These are phyloP conservation scores for Cladosporium sp. DNA, from an alignment of 2,329 filamentous ascomycete genomes.

Conservation along the genomic window DNA sequence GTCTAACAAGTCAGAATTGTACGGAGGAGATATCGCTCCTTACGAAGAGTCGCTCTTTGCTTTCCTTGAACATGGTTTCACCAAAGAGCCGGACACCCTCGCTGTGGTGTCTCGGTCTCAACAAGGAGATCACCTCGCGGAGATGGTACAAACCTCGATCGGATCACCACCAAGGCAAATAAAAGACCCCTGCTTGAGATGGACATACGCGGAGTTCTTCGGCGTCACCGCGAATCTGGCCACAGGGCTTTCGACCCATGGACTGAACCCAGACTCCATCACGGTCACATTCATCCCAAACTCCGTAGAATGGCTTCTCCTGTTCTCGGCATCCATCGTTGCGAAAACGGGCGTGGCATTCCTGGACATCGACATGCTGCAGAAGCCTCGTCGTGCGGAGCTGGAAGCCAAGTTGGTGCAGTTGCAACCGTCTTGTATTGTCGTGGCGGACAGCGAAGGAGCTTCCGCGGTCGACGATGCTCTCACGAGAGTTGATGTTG, in stretches of 20 bases:
- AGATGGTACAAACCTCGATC: neutral
- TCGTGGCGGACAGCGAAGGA: conserved; percentile 20
- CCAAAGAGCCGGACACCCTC: neutral
- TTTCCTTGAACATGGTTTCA: neutral
- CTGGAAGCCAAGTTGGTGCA: conserved; percentile 20
- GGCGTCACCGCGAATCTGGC: conserved; percentile 21
- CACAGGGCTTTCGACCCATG: conserved; percentile 18
- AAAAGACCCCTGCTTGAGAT: conserved; percentile 17
- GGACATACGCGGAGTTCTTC: conserved; percentile 27
- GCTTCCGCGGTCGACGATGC: conserved; percentile 53
- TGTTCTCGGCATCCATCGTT: conserved; percentile 22
- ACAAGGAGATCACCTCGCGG: neutral
- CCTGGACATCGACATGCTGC: conserved; percentile 26
- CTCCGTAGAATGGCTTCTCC: conserved; percentile 25
- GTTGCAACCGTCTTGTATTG: conserved; percentile 23
- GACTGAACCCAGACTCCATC: conserved; percentile 23
- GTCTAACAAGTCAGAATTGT: neutral
- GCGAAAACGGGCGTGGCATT: conserved; percentile 23
- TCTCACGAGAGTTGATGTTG: conserved; percentile 44
- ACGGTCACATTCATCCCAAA: conserved; percentile 27
- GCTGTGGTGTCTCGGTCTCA: neutral
- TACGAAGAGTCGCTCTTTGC: neutral
- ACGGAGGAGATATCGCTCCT: neutral
- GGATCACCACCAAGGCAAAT: neutral
- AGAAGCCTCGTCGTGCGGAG: conserved; percentile 22